Evolutionary conservation across 73 alveolate genomes (phyloP).

Genomic region (Paramecium sexaurelia): DNA sequence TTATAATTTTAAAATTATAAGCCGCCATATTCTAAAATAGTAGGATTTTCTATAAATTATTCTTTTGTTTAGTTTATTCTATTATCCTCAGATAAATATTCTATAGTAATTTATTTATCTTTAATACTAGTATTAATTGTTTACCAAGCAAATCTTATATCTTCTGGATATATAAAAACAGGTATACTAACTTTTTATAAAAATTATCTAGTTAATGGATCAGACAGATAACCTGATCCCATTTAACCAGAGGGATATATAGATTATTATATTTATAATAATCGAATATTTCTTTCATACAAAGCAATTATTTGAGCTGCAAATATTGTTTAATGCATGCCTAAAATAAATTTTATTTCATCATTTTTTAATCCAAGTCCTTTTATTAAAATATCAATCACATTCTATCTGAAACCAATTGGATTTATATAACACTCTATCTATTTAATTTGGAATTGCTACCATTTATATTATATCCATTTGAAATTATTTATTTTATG

Average conservation of each 20-base stretch:
- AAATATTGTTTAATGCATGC: not conserved
- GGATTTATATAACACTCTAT: not conserved
- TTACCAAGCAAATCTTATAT: constrained; percentile 95
- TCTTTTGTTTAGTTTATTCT: not conserved
- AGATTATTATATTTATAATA: not conserved
- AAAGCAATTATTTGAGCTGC: not conserved
- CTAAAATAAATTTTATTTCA: not conserved
- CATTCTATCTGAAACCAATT: not conserved
- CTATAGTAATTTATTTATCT: not conserved
- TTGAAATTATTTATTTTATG: not conserved
- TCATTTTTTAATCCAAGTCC: not conserved
- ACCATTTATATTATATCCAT: not conserved
- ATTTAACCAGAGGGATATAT: constrained; percentile 63
- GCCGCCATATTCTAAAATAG: not conserved
- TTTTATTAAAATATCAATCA: not conserved
- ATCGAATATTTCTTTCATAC: not conserved
- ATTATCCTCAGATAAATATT: not conserved
- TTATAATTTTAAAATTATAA: not conserved
- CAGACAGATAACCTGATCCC: constrained; percentile 97
- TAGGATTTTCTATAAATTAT: not conserved
- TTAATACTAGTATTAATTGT: constrained; percentile 58
- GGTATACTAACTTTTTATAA: constrained; percentile 80
- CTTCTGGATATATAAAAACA: constrained; percentile 91
- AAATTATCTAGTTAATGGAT: constrained; percentile 88
- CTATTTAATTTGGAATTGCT: not conserved